phyloP scores from a whole-genome alignment of 2,329 filamentous ascomycete species.

The Fusarium keratoplasticum region DNA sequence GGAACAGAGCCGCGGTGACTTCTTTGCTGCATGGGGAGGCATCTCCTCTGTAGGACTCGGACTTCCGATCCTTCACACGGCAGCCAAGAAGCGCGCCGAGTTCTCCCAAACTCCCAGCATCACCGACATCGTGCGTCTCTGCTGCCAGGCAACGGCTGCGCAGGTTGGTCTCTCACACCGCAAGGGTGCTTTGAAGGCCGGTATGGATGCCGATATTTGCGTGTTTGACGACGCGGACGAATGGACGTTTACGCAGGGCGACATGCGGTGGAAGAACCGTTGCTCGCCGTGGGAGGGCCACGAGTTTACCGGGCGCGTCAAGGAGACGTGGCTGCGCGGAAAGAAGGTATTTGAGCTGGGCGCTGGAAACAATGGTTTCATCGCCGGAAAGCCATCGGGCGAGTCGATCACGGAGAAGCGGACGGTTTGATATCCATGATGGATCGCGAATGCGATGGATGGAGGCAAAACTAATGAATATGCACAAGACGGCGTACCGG shows the following conservation, averaged over 20 bases:
- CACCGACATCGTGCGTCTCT: slow-evolving; percentile 85
- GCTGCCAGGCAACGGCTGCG: slow-evolving; percentile 84
- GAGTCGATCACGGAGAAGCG: slow-evolving; percentile 71
- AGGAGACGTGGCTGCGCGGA: slow-evolving; percentile 88
- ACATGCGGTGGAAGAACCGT: slow-evolving; percentile 95
- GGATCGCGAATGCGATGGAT: neutral
- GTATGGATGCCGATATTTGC: slow-evolving; percentile 90
- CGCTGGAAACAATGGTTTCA: slow-evolving; percentile 63
- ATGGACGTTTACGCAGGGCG: slow-evolving; percentile 79
- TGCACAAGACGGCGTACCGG: neutral
- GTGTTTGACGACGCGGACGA: slow-evolving; percentile 88
- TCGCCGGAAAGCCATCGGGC: slow-evolving; percentile 60
- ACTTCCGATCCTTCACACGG: slow-evolving; percentile 89
- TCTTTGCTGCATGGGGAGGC: slow-evolving; percentile 96
- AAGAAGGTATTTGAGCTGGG: slow-evolving; percentile 78
- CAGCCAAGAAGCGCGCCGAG: slow-evolving; percentile 71
- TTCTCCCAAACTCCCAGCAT: slow-evolving; percentile 63
- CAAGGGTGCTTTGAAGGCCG: slow-evolving; percentile 81
- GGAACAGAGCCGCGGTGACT: slow-evolving; percentile 74
- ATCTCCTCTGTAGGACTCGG: slow-evolving; percentile 95
- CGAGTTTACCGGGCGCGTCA: slow-evolving; percentile 80
- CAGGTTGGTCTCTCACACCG: slow-evolving; percentile 86
- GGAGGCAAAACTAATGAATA: neutral
- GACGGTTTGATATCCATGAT: slow-evolving; percentile 47
- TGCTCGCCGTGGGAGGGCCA: slow-evolving; percentile 91